Evolutionary conservation across 2,329 filamentous ascomycete species (phyloP).

Genomic region (Orbilia ellipsospora): DNA sequence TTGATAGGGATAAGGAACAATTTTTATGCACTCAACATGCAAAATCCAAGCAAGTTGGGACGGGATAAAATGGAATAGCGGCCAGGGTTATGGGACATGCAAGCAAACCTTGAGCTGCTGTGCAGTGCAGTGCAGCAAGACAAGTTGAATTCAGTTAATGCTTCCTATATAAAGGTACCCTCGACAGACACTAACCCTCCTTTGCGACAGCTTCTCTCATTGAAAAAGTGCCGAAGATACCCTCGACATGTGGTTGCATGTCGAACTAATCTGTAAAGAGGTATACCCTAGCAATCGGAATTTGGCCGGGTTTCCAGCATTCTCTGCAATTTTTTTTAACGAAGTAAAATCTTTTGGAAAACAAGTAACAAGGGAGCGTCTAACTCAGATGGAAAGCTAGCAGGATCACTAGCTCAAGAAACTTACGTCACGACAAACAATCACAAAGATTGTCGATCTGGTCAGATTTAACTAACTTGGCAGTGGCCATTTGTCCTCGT

Average conservation of each 20-base stretch:
- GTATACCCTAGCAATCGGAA: slow-evolving; percentile 23
- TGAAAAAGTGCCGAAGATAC: slow-evolving; percentile 48
- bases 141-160: slow-evolving; percentile 33
- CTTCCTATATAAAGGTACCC: slow-evolving; percentile 18
- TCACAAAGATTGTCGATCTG: neutral
- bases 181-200: slow-evolving; percentile 27
- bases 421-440: slow-evolving; percentile 20
- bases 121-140: slow-evolving; percentile 19
- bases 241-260: slow-evolving; percentile 25
- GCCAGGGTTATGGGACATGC: slow-evolving; percentile 32
- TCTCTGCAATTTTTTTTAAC: slow-evolving; percentile 1
- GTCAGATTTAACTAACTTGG: neutral
- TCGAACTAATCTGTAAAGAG: neutral
- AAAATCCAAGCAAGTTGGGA: slow-evolving; percentile 36
- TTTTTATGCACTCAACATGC: slow-evolving; percentile 55
- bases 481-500: too few relatives aligned
- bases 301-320: slow-evolving; percentile 16
- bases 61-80: slow-evolving; percentile 36
- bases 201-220: slow-evolving; percentile 1
- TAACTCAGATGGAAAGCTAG: too few relatives aligned
- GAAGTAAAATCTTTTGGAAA: too few relatives aligned
- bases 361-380: too few relatives aligned
- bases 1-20: slow-evolving; percentile 29
- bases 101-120: slow-evolving; percentile 15
- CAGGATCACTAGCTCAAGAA: neutral